Percentiles rank a stretch among this genome's conserved stretches.
Conservation (phyloP, 768 basidiomycete genomes). For the Termitomyces sp. region DNA sequence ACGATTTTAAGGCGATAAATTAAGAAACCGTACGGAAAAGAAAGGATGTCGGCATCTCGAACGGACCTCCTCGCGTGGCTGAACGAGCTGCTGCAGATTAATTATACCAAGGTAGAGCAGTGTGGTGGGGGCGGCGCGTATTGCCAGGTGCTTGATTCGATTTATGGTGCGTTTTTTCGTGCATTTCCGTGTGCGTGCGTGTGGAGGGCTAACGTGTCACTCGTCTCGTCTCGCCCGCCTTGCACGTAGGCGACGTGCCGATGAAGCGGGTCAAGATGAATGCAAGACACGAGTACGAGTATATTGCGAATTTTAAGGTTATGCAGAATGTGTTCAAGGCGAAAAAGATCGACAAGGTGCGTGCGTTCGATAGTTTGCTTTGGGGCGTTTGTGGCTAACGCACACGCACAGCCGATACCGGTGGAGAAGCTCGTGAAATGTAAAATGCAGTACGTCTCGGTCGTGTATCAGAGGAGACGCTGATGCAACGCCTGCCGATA, state of each 20-base stretch:
- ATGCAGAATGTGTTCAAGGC: constrained; percentile 89
- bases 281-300: constrained; percentile 96
- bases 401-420: constrained; percentile 68
- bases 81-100: constrained; percentile 87
- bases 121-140: constrained; percentile 90
- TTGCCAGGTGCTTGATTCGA: constrained; percentile 92
- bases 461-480: too few species aligned
- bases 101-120: constrained; percentile 91
- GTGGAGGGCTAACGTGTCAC: too few species aligned
- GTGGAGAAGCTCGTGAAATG: constrained; percentile 95
- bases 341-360: constrained; percentile 92
- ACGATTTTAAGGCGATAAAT: too few species aligned
- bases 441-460: constrained; percentile 89
- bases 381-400: too few species aligned
- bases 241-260: constrained; percentile 70
- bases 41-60: constrained; percentile 58
- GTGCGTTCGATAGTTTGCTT: constrained; percentile 9
- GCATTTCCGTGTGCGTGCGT: background rate
- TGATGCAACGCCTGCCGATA: constrained; percentile 19
- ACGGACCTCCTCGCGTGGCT: constrained; percentile 90
- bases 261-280: constrained; percentile 94
- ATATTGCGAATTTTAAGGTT: constrained; percentile 91
- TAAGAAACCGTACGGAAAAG: too few species aligned
- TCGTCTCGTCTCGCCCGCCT: too few species aligned
- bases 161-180: constrained; percentile 61